phyloP scores from a whole-genome alignment of 1,284 basidiomycete species.

The Polyporus tsugae region DNA sequence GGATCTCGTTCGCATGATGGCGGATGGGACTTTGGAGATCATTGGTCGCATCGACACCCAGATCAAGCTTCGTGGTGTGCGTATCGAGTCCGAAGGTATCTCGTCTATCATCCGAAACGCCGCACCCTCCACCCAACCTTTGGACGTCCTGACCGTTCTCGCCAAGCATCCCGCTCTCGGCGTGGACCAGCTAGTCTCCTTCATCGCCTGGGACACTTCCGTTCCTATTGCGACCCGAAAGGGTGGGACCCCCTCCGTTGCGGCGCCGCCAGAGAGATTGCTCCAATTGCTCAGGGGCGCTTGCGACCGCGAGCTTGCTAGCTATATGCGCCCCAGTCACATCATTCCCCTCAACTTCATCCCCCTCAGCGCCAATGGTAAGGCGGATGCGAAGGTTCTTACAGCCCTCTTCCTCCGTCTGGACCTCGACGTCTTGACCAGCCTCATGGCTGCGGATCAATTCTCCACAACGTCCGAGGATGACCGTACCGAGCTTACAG shows the following conservation, averaged over 20 bases:
- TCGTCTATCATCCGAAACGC: constrained; percentile 55
- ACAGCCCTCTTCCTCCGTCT: constrained; percentile 47
- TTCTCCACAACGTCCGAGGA: neutral
- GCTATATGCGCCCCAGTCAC: constrained; percentile 61
- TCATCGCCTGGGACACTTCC: constrained; percentile 50
- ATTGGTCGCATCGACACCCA: constrained; percentile 64
- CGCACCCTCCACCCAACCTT: constrained; percentile 40
- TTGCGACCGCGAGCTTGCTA: constrained; percentile 53
- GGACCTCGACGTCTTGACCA: constrained; percentile 40
- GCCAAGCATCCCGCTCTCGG: constrained; percentile 57
- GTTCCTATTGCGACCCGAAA: constrained; percentile 49
- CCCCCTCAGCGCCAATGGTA: constrained; percentile 58
- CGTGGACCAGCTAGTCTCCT: constrained; percentile 56
- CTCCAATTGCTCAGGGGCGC: constrained; percentile 45
- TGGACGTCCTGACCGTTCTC: constrained; percentile 55
- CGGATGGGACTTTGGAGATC: constrained; percentile 60
- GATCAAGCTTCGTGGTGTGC: constrained; percentile 62
- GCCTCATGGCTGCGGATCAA: constrained; percentile 23
- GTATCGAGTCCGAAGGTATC: constrained; percentile 62
- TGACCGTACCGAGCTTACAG: constrained; percentile 24
- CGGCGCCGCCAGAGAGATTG: constrained; percentile 43
- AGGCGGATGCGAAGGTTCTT: constrained; percentile 54
- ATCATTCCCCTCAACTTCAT: constrained; percentile 57
- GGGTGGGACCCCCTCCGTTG: constrained; percentile 43
- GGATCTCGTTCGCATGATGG: constrained; percentile 62